phyloP scores from a whole-genome alignment of 139 green algal genomes.

The Pseudopediastrum boryanum region DNA sequence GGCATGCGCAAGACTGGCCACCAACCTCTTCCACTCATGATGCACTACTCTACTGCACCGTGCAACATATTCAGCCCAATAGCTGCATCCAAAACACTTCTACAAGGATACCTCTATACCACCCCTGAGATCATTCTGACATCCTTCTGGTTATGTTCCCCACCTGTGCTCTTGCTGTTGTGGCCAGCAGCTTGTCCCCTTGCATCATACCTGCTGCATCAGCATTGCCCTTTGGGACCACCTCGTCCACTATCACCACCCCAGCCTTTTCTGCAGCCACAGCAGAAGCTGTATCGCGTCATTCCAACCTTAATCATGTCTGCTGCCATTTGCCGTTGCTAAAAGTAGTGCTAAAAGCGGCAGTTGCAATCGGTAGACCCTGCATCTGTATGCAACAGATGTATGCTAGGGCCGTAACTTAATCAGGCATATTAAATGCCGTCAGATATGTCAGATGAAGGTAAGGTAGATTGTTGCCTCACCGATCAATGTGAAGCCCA shows the following conservation, averaged over 20 bases:
- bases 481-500: conserved; percentile 42
- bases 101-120: too few relatives aligned
- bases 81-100: too few relatives aligned
- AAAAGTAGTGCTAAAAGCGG: not conserved
- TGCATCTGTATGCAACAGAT: not conserved
- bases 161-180: conserved; percentile 23
- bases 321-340: not conserved
- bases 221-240: conserved; percentile 26
- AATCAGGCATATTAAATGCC: not conserved
- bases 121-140: not conserved
- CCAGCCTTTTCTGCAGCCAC: conserved; percentile 15
- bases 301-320: not conserved
- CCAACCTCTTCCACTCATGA: not conserved
- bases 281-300: not conserved
- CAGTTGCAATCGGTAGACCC: not conserved
- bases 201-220: conserved; percentile 13
- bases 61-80: not conserved
- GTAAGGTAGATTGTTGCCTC: not conserved
- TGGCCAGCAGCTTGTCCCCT: conserved; percentile 39
- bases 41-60: not conserved
- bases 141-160: not conserved
- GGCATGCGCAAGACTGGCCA: too few relatives aligned
- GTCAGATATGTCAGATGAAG: not conserved
- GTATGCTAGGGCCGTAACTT: not conserved
- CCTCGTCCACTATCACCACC: conserved; percentile 32